A percentile compares a stretch with the other conserved stretches of the same genome.
phyloP scores from a whole-genome alignment of 2,329 filamentous ascomycete genomes.

The Cytospora leucostoma region DNA sequence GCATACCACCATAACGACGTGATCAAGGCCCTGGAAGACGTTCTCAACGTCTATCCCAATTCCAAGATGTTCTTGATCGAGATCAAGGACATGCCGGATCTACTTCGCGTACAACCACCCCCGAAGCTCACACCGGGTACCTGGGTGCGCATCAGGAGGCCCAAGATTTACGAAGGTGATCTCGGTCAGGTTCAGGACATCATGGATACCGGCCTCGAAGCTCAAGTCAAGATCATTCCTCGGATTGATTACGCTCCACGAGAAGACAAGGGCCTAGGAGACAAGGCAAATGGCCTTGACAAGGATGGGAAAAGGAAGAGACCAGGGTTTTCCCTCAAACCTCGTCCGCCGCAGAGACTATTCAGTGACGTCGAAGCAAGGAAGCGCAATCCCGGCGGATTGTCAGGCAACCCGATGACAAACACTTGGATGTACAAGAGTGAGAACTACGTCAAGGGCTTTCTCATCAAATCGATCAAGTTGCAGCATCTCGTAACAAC shows the following conservation, averaged over 20 bases:
- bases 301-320: constrained; percentile 80
- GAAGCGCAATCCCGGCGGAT: constrained; percentile 72
- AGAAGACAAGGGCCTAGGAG: constrained; percentile 10
- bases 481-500: constrained; percentile 83
- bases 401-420: constrained; percentile 70
- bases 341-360: constrained; percentile 80
- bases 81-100: constrained; percentile 95
- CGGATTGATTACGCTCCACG: constrained; percentile 72
- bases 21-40: constrained; percentile 75
- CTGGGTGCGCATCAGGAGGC: constrained; percentile 85
- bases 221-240: constrained; percentile 83
- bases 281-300: constrained; percentile 33
- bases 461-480: constrained; percentile 91
- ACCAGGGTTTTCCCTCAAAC: constrained; percentile 45
- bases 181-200: constrained; percentile 90
- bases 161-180: constrained; percentile 81
- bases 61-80: constrained; percentile 86
- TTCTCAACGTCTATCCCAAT: constrained; percentile 87
- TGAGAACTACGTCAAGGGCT: constrained; percentile 90
- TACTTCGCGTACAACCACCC: constrained; percentile 87
- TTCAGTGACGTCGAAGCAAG: constrained; percentile 93
- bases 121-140: constrained; percentile 82
- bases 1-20: constrained; percentile 86
- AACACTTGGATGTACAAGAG: constrained; percentile 84
- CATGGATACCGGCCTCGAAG: constrained; percentile 88